A percentile compares a stretch with the other conserved stretches of the same genome.
Conservation (phyloP, 2,329 filamentous ascomycete genomes). For the Cadophora luteo-olivacea region DNA sequence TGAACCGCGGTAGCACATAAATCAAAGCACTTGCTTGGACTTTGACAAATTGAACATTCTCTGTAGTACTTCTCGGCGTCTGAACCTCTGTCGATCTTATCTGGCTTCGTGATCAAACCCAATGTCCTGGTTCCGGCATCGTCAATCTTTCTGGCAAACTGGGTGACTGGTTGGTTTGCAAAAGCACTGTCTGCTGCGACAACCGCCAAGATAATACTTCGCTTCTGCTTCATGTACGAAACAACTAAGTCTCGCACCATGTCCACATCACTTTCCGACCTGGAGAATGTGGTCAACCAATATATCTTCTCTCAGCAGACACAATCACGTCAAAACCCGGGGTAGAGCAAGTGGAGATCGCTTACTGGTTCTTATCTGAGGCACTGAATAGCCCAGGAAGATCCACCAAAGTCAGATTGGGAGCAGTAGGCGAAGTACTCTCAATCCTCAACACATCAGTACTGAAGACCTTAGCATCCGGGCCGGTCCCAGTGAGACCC, state of each 20-base stretch:
- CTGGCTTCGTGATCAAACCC: slow-evolving; percentile 53
- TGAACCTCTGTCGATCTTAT: slow-evolving; percentile 45
- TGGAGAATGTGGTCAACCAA: slow-evolving; percentile 12
- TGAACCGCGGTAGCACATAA: no score
- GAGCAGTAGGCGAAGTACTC: slow-evolving; percentile 26
- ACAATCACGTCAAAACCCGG: background rate
- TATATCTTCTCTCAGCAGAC: background rate
- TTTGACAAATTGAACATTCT: background rate
- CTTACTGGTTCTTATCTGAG: slow-evolving; percentile 52
- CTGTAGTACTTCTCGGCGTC: slow-evolving; percentile 44
- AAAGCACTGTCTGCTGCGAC: slow-evolving; percentile 49
- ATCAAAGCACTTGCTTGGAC: no score
- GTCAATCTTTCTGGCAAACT: slow-evolving; percentile 45
- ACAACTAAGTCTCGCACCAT: slow-evolving; percentile 28
- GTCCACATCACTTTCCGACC: slow-evolving; percentile 33
- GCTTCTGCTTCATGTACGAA: slow-evolving; percentile 48
- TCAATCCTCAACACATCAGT: slow-evolving; percentile 31
- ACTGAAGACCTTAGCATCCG: slow-evolving; percentile 36
- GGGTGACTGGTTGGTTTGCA: slow-evolving; percentile 48
- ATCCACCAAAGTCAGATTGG: slow-evolving; percentile 36
- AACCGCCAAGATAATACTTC: slow-evolving; percentile 52
- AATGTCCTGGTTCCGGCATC: slow-evolving; percentile 44
- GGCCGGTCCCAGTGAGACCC: slow-evolving; percentile 17
- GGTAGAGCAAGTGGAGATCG: slow-evolving; percentile 29
- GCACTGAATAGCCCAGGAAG: slow-evolving; percentile 44